Conservation (phyloP, 495 filamentous ascomycete genomes). For the Penicillium longicatenatum region DNA sequence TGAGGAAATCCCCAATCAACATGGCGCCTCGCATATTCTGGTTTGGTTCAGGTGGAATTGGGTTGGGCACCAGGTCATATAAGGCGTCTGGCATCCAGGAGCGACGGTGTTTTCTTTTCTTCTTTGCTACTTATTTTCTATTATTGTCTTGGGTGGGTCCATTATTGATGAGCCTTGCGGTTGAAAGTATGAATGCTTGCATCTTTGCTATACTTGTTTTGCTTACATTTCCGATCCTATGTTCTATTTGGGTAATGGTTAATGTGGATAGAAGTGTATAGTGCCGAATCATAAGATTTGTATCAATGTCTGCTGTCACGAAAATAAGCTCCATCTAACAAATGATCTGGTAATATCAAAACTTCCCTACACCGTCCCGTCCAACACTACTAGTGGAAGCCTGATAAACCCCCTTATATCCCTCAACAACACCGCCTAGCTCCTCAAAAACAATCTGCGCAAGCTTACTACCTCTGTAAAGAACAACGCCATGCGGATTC, state of each 20-base stretch:
- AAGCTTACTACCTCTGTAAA: slow-evolving; percentile 39
- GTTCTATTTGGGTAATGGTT: background rate
- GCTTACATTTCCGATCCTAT: background rate
- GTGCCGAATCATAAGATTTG: background rate
- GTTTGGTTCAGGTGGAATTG: background rate
- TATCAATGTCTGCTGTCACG: background rate
- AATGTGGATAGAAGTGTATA: background rate
- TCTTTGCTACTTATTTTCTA: background rate
- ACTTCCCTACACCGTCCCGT: slow-evolving; percentile 16
- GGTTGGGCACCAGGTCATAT: background rate
- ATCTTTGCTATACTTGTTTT: background rate
- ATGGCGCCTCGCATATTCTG: slow-evolving; percentile 2
- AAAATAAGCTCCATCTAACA: background rate
- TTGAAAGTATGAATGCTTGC: background rate
- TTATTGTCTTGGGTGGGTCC: background rate
- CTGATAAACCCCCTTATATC: slow-evolving; percentile 48
- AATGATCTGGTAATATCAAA: background rate
- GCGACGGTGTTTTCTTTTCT: slow-evolving; percentile 13
- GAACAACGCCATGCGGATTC: slow-evolving; percentile 37
- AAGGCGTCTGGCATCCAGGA: slow-evolving; percentile 3
- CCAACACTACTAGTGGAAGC: slow-evolving; percentile 29
- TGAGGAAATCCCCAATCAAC: background rate
- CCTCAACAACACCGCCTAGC: slow-evolving; percentile 36
- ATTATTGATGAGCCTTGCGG: background rate
- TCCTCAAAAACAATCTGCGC: slow-evolving; percentile 47